Evolutionary conservation across 2,329 filamentous ascomycete genomes (phyloP), one percentile per base, ranked within the genome.

Genomic region (Ophiostoma perfectum): DNA sequence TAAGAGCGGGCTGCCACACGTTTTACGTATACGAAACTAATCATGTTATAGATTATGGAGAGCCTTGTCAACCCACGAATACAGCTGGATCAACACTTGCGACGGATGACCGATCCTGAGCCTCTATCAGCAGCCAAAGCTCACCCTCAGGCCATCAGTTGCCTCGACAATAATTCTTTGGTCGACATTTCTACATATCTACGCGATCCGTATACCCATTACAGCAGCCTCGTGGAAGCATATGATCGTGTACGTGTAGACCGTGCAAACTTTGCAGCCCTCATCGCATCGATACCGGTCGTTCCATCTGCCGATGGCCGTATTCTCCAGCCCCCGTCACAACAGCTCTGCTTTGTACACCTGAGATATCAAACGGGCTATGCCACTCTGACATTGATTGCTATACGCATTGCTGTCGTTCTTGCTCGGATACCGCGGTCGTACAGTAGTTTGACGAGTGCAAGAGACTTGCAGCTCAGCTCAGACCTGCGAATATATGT

Each of bases 11-110:
- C 27, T 27, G 27, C 27, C 27, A 27, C 27, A 27, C 27, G 27
- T 27, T 27, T 27, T 27, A 27, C 27, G 27, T 27, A 27, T 49
- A 16, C 5, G 55, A 9, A 14, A 36, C 27, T 36, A 38, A 60
- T 18, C 36, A 38, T 6, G 6, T 44, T 44, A 60, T 27, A 70
- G 69, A 58, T 70, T n/a, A 62, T 72, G 41, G 70, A 72, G 41
- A 68, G 68, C 27, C 66, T 69, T 49, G 36, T 70, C 65, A 72
- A 72, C 64, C 69, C 68, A 1, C 69, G 68, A 63, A 70, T 72
- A 36, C 42, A 47, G 6, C 39, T 72, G 14, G 69, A 71, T 47
- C 14, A 16, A 16, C 55, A 60, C n/a, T 60, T 60, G 27, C 55
- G 27, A 38, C 5, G 12, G 3, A 60, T 60, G 55, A 39, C 27